Conservation (phyloP, 352 stramenopile genomes). For the Globisporangium camurandrum region DNA sequence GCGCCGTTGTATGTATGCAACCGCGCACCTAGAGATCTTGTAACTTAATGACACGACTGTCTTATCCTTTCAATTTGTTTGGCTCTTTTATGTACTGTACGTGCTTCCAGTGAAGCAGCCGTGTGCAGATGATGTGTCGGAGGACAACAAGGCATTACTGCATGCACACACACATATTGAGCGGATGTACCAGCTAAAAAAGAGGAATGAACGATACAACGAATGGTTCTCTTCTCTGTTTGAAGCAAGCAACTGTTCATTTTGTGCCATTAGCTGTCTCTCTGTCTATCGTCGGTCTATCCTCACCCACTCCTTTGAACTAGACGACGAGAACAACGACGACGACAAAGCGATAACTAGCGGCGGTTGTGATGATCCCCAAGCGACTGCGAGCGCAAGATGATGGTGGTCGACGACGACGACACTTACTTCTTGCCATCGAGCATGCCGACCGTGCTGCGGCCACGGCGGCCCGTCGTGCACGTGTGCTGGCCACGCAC, state of each 20-base stretch:
- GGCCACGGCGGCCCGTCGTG: constrained; percentile 95
- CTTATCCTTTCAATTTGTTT: no score
- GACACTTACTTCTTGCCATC: constrained; percentile 67
- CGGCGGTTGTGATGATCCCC: no score
- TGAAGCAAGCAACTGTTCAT: constrained; percentile 20
- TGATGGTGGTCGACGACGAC: no score
- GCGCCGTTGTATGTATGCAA: not conserved
- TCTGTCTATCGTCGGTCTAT: no score
- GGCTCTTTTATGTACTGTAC: no score
- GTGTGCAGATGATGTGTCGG: no score
- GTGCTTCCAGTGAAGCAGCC: no score
- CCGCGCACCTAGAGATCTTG: not conserved
- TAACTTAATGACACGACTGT: not conserved
- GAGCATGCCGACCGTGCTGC: constrained; percentile 76
- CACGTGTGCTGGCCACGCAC: constrained; percentile 99
- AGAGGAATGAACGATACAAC: no score
- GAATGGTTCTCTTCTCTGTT: constrained; percentile 1
- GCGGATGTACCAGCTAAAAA: no score
- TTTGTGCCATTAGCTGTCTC: constrained; percentile 16
- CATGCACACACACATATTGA: no score
- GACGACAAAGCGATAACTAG: constrained; percentile 34
- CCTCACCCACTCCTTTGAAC: constrained; percentile 9
- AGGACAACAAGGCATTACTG: no score
- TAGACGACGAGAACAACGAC: constrained; percentile 9
- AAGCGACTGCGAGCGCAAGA: no score